Evolutionary conservation across 2,329 filamentous ascomycete species (phyloP).

Genomic region (Metarhizium sp.): DNA sequence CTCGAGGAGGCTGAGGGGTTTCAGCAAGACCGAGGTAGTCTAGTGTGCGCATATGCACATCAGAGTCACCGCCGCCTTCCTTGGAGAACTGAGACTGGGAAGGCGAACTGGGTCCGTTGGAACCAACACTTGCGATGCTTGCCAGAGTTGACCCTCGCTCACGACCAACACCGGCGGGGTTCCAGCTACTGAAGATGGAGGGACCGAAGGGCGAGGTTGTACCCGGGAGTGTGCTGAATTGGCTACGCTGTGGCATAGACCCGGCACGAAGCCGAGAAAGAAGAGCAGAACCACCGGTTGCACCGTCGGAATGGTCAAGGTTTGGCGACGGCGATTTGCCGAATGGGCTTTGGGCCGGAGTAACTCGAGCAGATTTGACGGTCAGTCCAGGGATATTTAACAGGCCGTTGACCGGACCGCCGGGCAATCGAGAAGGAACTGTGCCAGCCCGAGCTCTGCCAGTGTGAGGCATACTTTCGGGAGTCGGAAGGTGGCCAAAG

Average conservation of each 20-base stretch:
- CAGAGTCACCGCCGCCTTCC: conserved; percentile 75
- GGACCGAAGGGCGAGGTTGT: conserved; percentile 69
- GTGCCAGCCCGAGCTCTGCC: conserved; percentile 87
- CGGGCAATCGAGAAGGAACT: conserved; percentile 88
- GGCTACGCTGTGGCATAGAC: conserved; percentile 84
- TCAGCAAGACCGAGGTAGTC: conserved; percentile 95
- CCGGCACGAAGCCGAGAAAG: conserved; percentile 82
- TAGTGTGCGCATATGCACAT: conserved; percentile 80
- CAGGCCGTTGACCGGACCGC: conserved; percentile 54
- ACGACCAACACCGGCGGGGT: conserved; percentile 53
- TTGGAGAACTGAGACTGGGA: conserved; percentile 78
- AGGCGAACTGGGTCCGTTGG: conserved; percentile 82
- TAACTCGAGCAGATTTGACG: conserved; percentile 73
- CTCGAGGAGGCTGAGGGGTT: conserved; percentile 72
- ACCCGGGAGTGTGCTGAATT: conserved; percentile 49
- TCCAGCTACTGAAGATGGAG: conserved; percentile 86
- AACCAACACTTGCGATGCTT: conserved; percentile 75
- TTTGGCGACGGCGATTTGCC: conserved; percentile 53
- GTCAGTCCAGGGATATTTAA: conserved; percentile 47
- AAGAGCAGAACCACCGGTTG: conserved; percentile 56
- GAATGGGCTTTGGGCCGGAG: conserved; percentile 81
- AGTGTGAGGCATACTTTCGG: conserved; percentile 56
- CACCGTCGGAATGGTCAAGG: conserved; percentile 36
- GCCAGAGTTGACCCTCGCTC: conserved; percentile 80
- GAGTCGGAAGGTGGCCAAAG: conserved; percentile 63